Evolutionary conservation across 345 rosid species (phyloP).

Genomic region (Eucalyptus sideroxylon): DNA sequence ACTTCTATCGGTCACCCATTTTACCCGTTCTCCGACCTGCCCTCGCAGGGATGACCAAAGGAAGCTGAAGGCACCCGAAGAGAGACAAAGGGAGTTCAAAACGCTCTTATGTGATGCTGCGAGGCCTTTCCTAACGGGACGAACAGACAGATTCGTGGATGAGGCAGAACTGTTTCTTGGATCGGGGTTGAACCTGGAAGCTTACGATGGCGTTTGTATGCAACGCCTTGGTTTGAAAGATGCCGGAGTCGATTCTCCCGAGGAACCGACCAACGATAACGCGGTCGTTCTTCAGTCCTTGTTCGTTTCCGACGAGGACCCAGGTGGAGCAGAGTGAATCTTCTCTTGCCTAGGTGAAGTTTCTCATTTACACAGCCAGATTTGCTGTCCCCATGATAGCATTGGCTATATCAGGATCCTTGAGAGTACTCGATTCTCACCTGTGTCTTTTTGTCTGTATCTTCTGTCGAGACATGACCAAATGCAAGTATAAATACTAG

Average conservation of each 20-base stretch:
- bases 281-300: constrained; percentile 19
- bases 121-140: constrained; percentile 50
- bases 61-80: constrained; percentile 18
- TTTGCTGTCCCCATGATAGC: background rate
- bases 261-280: constrained; percentile 2
- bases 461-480: background rate
- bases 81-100: constrained; percentile 39
- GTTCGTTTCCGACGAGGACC: constrained; percentile 45
- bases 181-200: constrained; percentile 56
- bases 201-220: constrained; percentile 57
- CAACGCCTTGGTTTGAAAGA: constrained; percentile 28
- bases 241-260: constrained; percentile 2
- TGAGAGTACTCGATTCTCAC: rapidly evolving
- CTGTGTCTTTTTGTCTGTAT: background rate
- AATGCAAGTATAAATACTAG: background rate
- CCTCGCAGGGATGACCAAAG: constrained; percentile 18
- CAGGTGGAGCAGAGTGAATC: constrained; percentile 21
- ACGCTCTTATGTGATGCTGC: constrained; percentile 37
- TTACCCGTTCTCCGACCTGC: background rate
- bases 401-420: background rate
- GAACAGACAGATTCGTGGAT: constrained; percentile 45
- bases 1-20: background rate
- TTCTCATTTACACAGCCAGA: background rate
- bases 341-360: background rate
- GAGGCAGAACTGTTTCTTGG: constrained; percentile 73